Conservation (phyloP, 768 basidiomycete genomes). For the Lentinula edodes region DNA sequence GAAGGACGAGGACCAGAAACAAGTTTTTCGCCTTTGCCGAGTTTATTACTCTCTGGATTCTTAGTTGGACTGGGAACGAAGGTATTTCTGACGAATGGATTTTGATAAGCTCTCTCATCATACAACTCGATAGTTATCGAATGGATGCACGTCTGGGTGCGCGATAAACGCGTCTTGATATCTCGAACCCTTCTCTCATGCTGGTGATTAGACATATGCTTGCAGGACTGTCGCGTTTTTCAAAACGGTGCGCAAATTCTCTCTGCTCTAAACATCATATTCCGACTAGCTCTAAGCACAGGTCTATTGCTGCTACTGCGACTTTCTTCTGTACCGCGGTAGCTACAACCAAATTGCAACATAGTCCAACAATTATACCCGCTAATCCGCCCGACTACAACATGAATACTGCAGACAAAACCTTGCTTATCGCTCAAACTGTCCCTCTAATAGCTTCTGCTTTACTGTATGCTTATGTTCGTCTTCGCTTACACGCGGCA, state of each 20-base stretch:
- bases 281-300: constrained; percentile 30
- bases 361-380: constrained; percentile 26
- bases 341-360: constrained; percentile 35
- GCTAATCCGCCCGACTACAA: constrained; percentile 32
- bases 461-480: constrained; percentile 25
- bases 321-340: constrained; percentile 47
- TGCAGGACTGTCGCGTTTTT: constrained; percentile 51
- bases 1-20: constrained; percentile 29
- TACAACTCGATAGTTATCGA: constrained; percentile 34
- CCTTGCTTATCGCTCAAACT: constrained; percentile 34
- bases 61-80: constrained; percentile 56
- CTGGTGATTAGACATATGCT: constrained; percentile 51
- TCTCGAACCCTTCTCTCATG: background rate
- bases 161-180: constrained; percentile 3
- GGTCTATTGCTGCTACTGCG: constrained; percentile 50
- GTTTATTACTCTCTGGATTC: constrained; percentile 41
- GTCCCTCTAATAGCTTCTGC: constrained; percentile 28
- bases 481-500: constrained; percentile 11
- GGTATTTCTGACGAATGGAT: constrained; percentile 20
- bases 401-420: constrained; percentile 26
- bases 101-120: background rate
- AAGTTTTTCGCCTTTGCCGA: constrained; percentile 16
- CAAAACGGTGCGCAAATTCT: constrained; percentile 35
- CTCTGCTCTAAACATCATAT: background rate
- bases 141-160: constrained; percentile 65